Conservation (phyloP, 768 basidiomycete species). For the Phlebiopsis flavidoalba region DNA sequence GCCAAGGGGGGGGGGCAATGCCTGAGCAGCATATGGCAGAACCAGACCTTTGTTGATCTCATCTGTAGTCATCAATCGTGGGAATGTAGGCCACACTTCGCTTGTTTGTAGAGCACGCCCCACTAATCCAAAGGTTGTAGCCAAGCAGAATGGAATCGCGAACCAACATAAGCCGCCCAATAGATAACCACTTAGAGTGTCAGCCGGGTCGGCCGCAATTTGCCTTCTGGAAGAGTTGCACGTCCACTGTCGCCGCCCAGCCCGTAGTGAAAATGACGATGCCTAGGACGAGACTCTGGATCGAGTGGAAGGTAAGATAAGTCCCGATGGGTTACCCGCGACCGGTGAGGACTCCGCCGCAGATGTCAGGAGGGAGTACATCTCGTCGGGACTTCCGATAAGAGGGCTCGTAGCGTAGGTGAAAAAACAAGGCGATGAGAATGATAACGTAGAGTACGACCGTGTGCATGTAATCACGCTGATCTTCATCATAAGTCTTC, state of each 20-base stretch:
- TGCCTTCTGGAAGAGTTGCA: conserved; percentile 23
- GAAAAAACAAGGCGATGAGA: conserved; percentile 8
- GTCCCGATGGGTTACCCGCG: conserved; percentile 38
- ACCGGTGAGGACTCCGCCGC: conserved; percentile 40
- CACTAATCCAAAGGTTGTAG: conserved; percentile 29
- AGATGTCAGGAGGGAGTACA: conserved; percentile 40
- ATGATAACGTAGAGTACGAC: conserved; percentile 11
- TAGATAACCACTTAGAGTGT: conserved; percentile 28
- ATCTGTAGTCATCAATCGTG: conserved; percentile 9
- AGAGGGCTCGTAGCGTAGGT: conserved; percentile 7
- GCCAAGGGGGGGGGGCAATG: conserved; percentile 24
- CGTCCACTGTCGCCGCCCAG: conserved; percentile 10
- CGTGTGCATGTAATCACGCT: conserved; percentile 13
- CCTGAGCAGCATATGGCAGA: conserved; percentile 23
- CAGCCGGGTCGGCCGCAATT: conserved; percentile 27
- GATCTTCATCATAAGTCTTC: no score
- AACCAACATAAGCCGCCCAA: conserved; percentile 31
- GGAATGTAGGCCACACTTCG: conserved; percentile 12
- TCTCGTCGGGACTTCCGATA: conserved; percentile 32
- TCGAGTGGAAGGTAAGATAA: conserved; percentile 47
- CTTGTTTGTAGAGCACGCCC: conserved; percentile 17
- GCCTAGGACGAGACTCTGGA: conserved; percentile 11
- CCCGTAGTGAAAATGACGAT: conserved; percentile 12
- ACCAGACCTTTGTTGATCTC: conserved; percentile 22
- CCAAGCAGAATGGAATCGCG: conserved; percentile 33